Evolutionary conservation across 345 rosid species (phyloP), one percentile per base, ranked within the genome.

Genomic region (Erodium maritimum): DNA sequence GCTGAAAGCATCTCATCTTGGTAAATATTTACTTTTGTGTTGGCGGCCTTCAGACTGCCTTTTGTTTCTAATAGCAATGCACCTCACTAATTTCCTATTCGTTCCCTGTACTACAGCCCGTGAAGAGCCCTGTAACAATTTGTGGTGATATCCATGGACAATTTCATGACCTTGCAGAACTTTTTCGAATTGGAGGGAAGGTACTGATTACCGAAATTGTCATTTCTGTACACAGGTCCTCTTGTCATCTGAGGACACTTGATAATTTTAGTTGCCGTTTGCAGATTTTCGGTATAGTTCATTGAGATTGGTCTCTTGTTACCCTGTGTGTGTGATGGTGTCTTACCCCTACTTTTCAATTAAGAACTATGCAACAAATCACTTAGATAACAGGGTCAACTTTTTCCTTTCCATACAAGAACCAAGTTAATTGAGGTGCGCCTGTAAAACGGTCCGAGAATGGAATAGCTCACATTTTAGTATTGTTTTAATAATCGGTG

Each of bases 91-190:
- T 11, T 37, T 37, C 46, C 46, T 23, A 60, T 37, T 11, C 42
- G 33, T 52, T 37, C 46, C 46, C 46, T 57, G 53, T 54, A 19
- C 10, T 54, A 61, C 86, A 94, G 97, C 99, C 96, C 70, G 99
- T 94, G 51, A 90, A 82, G 79, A 86, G 95, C 77, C 99, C 96
- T 4, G 97, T 94, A 61, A 94, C 99, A 60, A 90, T 94, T 59
- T 94, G 97, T 62, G 99, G 99, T 23, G 99, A 94, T 70, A 94
- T 94, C 71, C 99, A 94, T 64, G 97, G 97, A 64, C 96, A 94
- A 69, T 94, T 94, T 77, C 99, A 94, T 79, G 99, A 94, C 73
- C 99, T 94, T 73, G 95, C 95, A 17, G 99, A 94, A 78, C 99
- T 94, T 71, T 94, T 94, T 78, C 91, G 87, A 52, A 90, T 90